Base-by-base conservation (phyloP, 257 asterid genomes). In the Jacaranda mimosifolia region DNA sequence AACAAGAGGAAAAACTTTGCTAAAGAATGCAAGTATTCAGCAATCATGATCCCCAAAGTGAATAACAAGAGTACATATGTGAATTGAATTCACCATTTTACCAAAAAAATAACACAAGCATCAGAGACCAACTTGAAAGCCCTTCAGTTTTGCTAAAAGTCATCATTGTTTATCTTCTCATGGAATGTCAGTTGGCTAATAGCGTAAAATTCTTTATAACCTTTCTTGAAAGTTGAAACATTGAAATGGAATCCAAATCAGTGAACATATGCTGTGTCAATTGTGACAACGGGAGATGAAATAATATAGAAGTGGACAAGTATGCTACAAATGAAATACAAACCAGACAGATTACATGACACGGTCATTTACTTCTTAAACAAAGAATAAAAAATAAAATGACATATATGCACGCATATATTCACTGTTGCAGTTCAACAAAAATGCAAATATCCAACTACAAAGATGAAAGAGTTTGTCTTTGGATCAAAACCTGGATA, bases 81-180 rank as follows among this genome's bases (percentile, higher is more conserved):
- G 9, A 78, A 21, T 26, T 26, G 38, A 69, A 59, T 38, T 48
- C 42, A 14, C 32, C 26, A 78, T 62, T 40, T 63, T 42, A 62
- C 63, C 36, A 77, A 36, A 17, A 17, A n/a, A 48, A 68, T 36
- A 14, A 43, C 66, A 5, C 9, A 11, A 67, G 72, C 68, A 42
- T 56, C 42, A 3, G 40, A 5, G 17, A 67, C 57, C 57, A 36
- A 36, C 55, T 65, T 17, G 17, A 18, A 56, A 64, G 36, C 5
- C 57, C 52, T 55, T 53, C 48, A 12, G 42, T 35, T 79, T 45
- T 58, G 18, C 53, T 19, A 60, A 18, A 79, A 53, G 80, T 59
- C 60, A 26, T 49, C 43, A 7, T 53, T 9, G 45, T 26, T 32
- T 46, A 49, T 69, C 73, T 53, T 69, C 77, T 26, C 36, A 63